These are phyloP conservation scores for Astrothelium macrocarpum DNA, from an alignment of 495 filamentous ascomycete species.

Conservation along the genomic window DNA sequence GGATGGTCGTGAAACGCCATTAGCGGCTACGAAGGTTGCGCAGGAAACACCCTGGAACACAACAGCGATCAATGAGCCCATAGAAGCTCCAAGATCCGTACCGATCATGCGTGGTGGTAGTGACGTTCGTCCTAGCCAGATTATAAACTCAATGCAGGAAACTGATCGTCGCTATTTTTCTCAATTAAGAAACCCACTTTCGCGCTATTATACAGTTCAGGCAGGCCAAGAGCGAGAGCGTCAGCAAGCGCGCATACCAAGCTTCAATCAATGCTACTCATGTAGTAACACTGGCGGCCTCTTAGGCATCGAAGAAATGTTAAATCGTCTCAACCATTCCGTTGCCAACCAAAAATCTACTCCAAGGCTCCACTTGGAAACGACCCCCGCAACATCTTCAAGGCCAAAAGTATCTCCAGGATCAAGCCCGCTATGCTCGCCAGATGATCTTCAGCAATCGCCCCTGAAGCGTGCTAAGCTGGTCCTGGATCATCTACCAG, in stretches of 20 bases:
- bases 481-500: no score
- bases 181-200: background rate
- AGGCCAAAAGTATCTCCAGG: no score
- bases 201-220: background rate
- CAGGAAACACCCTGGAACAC: background rate
- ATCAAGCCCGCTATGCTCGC: no score
- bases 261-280: background rate
- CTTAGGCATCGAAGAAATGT: background rate
- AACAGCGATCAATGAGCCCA: background rate
- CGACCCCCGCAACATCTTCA: background rate
- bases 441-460: no score
- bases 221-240: background rate
- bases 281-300: background rate
- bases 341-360: background rate
- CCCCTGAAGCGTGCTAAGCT: no score
- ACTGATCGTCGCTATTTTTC: no score
- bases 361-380: background rate
- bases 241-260: background rate
- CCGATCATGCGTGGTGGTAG: background rate
- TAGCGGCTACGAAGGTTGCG: background rate
- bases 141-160: no score
- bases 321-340: background rate
- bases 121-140: background rate
- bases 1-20: background rate
- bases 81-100: background rate